phyloP scores from a whole-genome alignment of 1,284 basidiomycete species.

The Inonotus hispidus region DNA sequence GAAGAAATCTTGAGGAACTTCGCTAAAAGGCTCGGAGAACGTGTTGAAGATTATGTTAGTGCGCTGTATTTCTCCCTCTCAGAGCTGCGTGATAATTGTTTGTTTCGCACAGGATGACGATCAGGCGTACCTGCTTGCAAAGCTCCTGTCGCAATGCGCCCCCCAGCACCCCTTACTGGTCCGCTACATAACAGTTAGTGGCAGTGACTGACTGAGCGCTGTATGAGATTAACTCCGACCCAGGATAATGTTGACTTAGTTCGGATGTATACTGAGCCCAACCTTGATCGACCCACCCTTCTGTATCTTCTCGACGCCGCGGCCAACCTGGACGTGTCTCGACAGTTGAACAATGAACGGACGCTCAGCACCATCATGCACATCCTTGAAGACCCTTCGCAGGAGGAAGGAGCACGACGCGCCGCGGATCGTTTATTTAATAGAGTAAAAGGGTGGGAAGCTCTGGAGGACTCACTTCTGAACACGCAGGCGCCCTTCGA shows the following conservation, averaged over 20 bases:
- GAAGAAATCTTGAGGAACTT: constrained; percentile 45
- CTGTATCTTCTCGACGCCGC: constrained; percentile 53
- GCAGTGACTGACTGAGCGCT: constrained; percentile 30
- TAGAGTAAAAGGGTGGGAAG: constrained; percentile 53
- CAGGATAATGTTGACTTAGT: constrained; percentile 53
- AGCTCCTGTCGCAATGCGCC: constrained; percentile 53
- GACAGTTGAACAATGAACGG: constrained; percentile 32
- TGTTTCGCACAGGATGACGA: constrained; percentile 38
- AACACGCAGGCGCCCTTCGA: constrained; percentile 48
- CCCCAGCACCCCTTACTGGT: constrained; percentile 51
- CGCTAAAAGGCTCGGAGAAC: constrained; percentile 45
- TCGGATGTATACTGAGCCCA: constrained; percentile 46
- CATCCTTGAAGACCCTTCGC: constrained; percentile 35
- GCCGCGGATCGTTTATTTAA: constrained; percentile 41
- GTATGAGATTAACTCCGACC: not conserved
- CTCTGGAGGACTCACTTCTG: constrained; percentile 53
- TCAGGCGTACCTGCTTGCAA: constrained; percentile 54
- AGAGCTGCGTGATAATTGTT: constrained; percentile 5
- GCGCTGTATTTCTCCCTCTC: constrained; percentile 7
- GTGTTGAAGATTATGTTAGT: constrained; percentile 42
- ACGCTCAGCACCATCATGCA: constrained; percentile 40
- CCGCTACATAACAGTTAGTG: constrained; percentile 40
- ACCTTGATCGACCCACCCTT: constrained; percentile 50
- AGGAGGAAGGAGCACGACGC: constrained; percentile 36
- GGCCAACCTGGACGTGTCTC: constrained; percentile 58